Evolutionary conservation across 345 rosid species (phyloP).

Genomic region (Reutealis trisperma): DNA sequence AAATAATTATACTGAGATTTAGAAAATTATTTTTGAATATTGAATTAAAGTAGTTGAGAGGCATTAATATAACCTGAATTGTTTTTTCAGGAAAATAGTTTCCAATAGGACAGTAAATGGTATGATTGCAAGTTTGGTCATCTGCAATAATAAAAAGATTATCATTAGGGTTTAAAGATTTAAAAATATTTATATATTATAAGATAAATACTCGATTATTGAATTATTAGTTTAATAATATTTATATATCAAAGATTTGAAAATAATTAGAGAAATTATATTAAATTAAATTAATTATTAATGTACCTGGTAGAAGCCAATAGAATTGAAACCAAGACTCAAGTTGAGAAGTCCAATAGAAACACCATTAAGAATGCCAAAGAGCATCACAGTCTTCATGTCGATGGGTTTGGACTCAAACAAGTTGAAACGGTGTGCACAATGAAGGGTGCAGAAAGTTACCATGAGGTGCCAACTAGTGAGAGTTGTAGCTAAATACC

Average conservation of each 20-base stretch:
- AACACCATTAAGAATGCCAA: constrained; percentile 92
- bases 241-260: too few species aligned
- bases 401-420: constrained; percentile 85
- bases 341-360: constrained; percentile 93
- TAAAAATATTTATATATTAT: too few species aligned
- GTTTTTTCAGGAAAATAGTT: constrained; percentile 85
- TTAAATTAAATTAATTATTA: not conserved
- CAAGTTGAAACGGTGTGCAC: constrained; percentile 70
- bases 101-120: constrained; percentile 96
- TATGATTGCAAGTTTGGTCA: constrained; percentile 98
- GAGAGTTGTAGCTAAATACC: constrained; percentile 72
- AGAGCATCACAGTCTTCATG: constrained; percentile 83
- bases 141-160: constrained; percentile 43
- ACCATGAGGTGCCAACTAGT: constrained; percentile 99
- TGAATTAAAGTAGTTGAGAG: too few species aligned
- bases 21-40: too few species aligned
- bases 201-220: too few species aligned
- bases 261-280: not conserved
- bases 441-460: constrained; percentile 88
- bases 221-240: too few species aligned
- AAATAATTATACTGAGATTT: not conserved
- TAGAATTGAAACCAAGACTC: constrained; percentile 96
- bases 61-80: constrained; percentile 62
- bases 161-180: not conserved
- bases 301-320: constrained; percentile 91